Conservation (phyloP, 148 eudicot species). For the Camellia sinensis region DNA sequence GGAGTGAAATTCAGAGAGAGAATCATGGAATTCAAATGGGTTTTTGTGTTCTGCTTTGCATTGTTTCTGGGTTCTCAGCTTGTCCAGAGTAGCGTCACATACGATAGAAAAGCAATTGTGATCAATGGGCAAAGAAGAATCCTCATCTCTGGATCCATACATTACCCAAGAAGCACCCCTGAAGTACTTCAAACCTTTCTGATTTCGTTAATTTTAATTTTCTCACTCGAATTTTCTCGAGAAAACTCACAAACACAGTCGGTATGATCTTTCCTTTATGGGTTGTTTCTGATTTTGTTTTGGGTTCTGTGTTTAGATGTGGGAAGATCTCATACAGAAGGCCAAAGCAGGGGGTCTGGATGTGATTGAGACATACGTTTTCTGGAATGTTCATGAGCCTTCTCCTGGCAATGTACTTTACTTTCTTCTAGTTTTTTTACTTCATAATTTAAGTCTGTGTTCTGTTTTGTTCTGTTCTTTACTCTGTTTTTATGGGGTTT, state of each 20-base stretch:
- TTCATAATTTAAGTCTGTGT: neutral
- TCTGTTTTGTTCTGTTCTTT: neutral
- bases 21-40: conserved; percentile 32
- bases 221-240: neutral
- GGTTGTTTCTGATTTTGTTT: neutral
- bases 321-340: conserved; percentile 91
- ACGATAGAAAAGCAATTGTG: conserved; percentile 60
- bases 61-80: conserved; percentile 28
- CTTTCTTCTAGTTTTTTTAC: neutral
- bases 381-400: conserved; percentile 91
- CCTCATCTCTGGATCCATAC: conserved; percentile 82
- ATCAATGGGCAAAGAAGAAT: conserved; percentile 73
- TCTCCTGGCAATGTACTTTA: conserved; percentile 72
- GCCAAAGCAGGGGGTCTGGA: conserved; percentile 85
- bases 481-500: conserved; percentile 1
- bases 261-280: neutral
- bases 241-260: neutral
- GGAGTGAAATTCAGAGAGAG: neutral
- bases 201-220: neutral
- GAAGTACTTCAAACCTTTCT: conserved; percentile 40
- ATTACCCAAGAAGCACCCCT: conserved; percentile 93
- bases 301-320: conserved; percentile 49
- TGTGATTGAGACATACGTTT: conserved; percentile 83
- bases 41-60: conserved; percentile 29
- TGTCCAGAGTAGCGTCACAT: conserved; percentile 53